phyloP scores from a whole-genome alignment of 2,329 filamentous ascomycete genomes.

The Ilyonectria mors-panacis region DNA sequence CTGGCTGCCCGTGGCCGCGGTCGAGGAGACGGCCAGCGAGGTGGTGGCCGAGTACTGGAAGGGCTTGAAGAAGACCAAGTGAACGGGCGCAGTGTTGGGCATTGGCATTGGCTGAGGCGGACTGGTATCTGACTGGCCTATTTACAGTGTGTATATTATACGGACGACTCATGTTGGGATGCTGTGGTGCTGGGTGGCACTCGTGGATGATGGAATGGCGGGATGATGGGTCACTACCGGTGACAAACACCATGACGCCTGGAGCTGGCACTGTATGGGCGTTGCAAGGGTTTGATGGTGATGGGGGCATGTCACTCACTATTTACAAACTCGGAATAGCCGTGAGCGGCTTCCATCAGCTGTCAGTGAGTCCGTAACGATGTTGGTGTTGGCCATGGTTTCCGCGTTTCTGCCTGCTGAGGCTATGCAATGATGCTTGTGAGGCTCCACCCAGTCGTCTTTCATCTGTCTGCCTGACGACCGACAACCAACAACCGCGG shows the following conservation, averaged over 20 bases:
- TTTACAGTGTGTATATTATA: background rate
- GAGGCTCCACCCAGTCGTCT: slow-evolving; percentile 3
- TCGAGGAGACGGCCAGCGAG: slow-evolving; percentile 48
- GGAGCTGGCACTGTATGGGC: slow-evolving; percentile 6
- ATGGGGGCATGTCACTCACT: background rate
- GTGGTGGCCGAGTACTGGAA: slow-evolving; percentile 50
- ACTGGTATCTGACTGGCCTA: background rate
- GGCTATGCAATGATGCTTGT: background rate
- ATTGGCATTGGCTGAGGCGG: background rate
- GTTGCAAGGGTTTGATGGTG: slow-evolving; percentile 11
- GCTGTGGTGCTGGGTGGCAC: background rate
- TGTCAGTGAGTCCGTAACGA: background rate
- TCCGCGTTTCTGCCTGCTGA: background rate
- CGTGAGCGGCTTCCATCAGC: background rate
- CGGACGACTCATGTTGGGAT: background rate
- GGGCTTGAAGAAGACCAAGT: slow-evolving; percentile 27
- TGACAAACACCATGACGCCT: background rate
- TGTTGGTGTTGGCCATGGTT: background rate
- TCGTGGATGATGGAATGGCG: background rate
- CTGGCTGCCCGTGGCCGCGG: slow-evolving; percentile 48
- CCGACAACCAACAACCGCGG: background rate
- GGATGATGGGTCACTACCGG: background rate
- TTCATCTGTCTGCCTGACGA: background rate
- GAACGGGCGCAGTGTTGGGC: background rate
- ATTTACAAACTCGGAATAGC: background rate